Percentiles rank a stretch among this genome's conserved stretches.
These are phyloP conservation scores for Aspergillus ibericus DNA, from an alignment of 2,329 filamentous ascomycete genomes.

Conservation along the genomic window DNA sequence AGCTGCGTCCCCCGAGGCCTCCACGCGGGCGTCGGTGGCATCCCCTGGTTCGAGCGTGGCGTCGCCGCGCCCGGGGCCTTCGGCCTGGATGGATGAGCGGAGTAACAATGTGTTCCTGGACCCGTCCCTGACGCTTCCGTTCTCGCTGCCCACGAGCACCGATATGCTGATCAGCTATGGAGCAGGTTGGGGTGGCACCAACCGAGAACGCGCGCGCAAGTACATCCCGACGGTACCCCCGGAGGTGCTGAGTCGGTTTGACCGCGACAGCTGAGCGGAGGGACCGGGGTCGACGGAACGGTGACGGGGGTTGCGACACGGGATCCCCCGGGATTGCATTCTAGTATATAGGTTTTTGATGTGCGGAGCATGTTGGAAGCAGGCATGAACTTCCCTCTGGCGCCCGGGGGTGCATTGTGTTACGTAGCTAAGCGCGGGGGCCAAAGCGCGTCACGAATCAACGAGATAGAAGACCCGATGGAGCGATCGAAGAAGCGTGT, in stretches of 20 bases:
- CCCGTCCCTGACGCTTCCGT: slow-evolving; percentile 88
- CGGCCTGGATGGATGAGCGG: slow-evolving; percentile 26
- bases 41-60: slow-evolving; percentile 26
- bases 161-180: slow-evolving; percentile 97
- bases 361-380: not conserved
- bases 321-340: slow-evolving; percentile 5
- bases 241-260: slow-evolving; percentile 87
- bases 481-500: not conserved
- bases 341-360: slow-evolving; percentile 11
- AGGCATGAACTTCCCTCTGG: not conserved
- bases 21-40: slow-evolving; percentile 17
- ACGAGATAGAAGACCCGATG: not conserved
- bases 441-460: not conserved
- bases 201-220: slow-evolving; percentile 86
- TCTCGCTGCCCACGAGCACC: slow-evolving; percentile 90
- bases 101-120: slow-evolving; percentile 66
- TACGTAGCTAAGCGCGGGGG: not conserved
- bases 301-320: not conserved
- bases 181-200: slow-evolving; percentile 88
- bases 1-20: slow-evolving; percentile 22
- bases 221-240: slow-evolving; percentile 95
- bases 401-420: not conserved
- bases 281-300: not conserved
- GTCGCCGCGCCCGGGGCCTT: slow-evolving; percentile 25
- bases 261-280: slow-evolving; percentile 47